Percentiles rank a stretch among this genome's conserved stretches.
These are phyloP conservation scores for Trapa incisa DNA, from an alignment of 345 rosid genomes.

Conservation along the genomic window DNA sequence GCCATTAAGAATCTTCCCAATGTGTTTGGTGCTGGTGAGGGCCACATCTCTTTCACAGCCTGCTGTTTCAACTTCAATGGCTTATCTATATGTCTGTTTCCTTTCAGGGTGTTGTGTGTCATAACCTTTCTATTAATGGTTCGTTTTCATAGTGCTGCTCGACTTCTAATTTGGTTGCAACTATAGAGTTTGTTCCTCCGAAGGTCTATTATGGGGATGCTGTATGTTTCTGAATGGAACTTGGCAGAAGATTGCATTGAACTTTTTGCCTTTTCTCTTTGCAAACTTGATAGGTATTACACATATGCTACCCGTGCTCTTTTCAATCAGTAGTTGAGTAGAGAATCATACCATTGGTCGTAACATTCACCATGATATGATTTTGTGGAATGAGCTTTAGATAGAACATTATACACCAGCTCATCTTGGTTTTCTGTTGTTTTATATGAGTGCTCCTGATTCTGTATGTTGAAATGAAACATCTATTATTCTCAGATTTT, in stretches of 20 bases:
- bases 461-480: background rate
- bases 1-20: conserved; percentile 50
- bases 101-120: background rate
- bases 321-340: background rate
- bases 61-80: conserved; percentile 8
- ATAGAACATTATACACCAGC: background rate
- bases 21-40: conserved; percentile 47
- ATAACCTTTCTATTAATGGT: background rate
- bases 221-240: background rate
- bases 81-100: too few species aligned
- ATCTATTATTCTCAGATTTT: too few species aligned
- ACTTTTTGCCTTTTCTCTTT: background rate
- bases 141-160: background rate
- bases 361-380: background rate
- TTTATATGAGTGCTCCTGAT: background rate
- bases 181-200: background rate
- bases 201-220: background rate
- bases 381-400: background rate
- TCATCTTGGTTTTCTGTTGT: background rate
- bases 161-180: background rate
- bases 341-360: too few species aligned
- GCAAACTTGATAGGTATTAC: background rate
- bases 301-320: background rate
- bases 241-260: background rate
- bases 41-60: conserved; percentile 1